Base-by-base conservation (phyloP, 2,329 filamentous ascomycete species). In the Fusarium verticillioides region DNA sequence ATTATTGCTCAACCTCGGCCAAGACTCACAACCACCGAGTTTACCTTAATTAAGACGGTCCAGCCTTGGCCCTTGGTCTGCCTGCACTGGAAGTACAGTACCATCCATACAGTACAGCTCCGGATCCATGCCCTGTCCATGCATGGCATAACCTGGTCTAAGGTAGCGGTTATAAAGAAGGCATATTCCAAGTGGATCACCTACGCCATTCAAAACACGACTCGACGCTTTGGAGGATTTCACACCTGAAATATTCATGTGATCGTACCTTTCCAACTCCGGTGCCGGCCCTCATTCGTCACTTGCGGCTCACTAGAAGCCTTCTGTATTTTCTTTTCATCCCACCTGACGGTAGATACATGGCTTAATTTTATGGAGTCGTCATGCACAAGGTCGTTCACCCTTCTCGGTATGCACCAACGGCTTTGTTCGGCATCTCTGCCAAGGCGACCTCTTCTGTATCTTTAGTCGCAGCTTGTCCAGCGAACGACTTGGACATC, bases 1-100 rank as follows among this genome's bases (percentile, higher is more conserved):
- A 53, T 54, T 26, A 74, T 72, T 74, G 71, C 63, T 72, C 64
- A 64, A 74, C 52, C 66, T 67, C 69, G 57, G 62, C 42, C 62
- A 42, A 44, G 36, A 34, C 56, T 50, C 18, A 59, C 32, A 47
- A 56, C 49, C 40, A 28, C 32, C 32, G 26, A 62, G 34, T 54
- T 54, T 54, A 54, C 34, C 50, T 40, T 40, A 18, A 54, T 54
- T 54, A 12, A 54, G 34, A 34, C 50, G 34, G 34, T 28, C 50
- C 34, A 54, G 30, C 34, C 50, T 42, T 47, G 32, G 32, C 32
- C 34, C 23, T 42, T 47, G 54, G 40, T 49, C 30, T 47, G 26
- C 26, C 34, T 60, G n/a, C 28, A 36, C 11, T 42, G 28, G 37
- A 56, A 53, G 58, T 44, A 63, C 30, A 37, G 28, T 52, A 63